Conservation (phyloP, 2,329 filamentous ascomycete genomes). For the Trichoderma guizhouense region DNA sequence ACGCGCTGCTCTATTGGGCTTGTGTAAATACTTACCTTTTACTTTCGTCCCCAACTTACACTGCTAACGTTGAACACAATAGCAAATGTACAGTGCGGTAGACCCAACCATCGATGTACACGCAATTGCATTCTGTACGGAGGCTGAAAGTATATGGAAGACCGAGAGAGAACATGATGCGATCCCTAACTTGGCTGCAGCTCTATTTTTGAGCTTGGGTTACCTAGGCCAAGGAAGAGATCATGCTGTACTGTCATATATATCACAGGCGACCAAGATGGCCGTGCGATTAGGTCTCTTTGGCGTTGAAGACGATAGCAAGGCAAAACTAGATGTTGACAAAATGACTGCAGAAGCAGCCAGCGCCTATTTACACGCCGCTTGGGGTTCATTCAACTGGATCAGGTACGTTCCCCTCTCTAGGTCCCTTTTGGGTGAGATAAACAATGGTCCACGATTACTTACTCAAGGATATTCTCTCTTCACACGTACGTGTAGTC, state of each 20-base stretch:
- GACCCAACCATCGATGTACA: slow-evolving; percentile 24
- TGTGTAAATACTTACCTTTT: slow-evolving; percentile 26
- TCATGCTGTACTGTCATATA: slow-evolving; percentile 32
- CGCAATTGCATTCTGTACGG: slow-evolving; percentile 24
- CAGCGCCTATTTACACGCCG: slow-evolving; percentile 24
- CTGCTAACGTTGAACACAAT: background rate
- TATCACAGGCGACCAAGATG: slow-evolving; percentile 30
- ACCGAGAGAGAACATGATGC: slow-evolving; percentile 23
- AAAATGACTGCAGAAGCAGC: background rate
- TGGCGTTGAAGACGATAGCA: slow-evolving; percentile 17
- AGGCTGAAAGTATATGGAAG: slow-evolving; percentile 29
- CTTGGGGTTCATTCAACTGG: slow-evolving; percentile 38
- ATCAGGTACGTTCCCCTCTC: slow-evolving; percentile 31
- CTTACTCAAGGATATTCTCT: background rate
- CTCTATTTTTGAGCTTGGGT: slow-evolving; percentile 34
- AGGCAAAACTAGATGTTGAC: slow-evolving; percentile 9
- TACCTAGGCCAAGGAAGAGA: slow-evolving; percentile 35
- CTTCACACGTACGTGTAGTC: background rate
- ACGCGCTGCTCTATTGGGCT: slow-evolving; percentile 34
- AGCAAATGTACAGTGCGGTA: slow-evolving; percentile 38
- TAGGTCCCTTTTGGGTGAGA: background rate
- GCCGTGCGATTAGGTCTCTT: slow-evolving; percentile 32
- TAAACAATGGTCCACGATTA: background rate
- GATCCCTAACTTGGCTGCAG: slow-evolving; percentile 30
- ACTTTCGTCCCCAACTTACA: too few relatives aligned